Conservation (phyloP, 768 basidiomycete genomes). For the Phylloporus arenicola region DNA sequence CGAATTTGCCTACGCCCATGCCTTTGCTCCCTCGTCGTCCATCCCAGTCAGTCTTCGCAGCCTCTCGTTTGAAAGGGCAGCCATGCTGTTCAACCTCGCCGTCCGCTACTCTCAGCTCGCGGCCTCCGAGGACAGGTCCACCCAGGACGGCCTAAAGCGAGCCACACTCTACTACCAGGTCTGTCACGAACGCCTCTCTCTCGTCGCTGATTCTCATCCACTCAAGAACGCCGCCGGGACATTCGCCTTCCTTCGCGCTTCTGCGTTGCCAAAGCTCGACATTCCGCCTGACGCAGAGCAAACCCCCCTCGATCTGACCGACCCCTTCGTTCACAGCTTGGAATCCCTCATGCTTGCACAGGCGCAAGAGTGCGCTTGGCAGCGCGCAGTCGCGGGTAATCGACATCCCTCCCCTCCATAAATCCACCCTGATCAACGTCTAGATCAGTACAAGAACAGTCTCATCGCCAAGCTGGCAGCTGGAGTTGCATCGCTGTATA, state of each 20-base stretch:
- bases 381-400: constrained; percentile 78
- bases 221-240: constrained; percentile 66
- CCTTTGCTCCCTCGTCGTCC: constrained; percentile 48
- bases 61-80: constrained; percentile 76
- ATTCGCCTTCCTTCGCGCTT: constrained; percentile 53
- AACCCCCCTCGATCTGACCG: constrained; percentile 61
- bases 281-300: constrained; percentile 47
- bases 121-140: constrained; percentile 60
- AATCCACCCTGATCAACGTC: neutral
- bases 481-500: constrained; percentile 67
- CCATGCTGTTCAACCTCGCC: constrained; percentile 80
- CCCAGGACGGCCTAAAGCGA: constrained; percentile 76
- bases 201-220: constrained; percentile 13
- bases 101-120: constrained; percentile 83
- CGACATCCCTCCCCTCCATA: neutral
- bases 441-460: constrained; percentile 64
- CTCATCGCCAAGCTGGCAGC: constrained; percentile 79
- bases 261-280: constrained; percentile 48
- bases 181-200: neutral
- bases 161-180: constrained; percentile 72
- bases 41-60: constrained; percentile 62
- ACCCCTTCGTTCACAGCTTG: constrained; percentile 53
- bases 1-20: constrained; percentile 67
- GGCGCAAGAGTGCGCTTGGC: constrained; percentile 97
- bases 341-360: constrained; percentile 84